Evolutionary conservation across 2,329 filamentous ascomycete species (phyloP).

Genomic region (Sporothrix globosa): DNA sequence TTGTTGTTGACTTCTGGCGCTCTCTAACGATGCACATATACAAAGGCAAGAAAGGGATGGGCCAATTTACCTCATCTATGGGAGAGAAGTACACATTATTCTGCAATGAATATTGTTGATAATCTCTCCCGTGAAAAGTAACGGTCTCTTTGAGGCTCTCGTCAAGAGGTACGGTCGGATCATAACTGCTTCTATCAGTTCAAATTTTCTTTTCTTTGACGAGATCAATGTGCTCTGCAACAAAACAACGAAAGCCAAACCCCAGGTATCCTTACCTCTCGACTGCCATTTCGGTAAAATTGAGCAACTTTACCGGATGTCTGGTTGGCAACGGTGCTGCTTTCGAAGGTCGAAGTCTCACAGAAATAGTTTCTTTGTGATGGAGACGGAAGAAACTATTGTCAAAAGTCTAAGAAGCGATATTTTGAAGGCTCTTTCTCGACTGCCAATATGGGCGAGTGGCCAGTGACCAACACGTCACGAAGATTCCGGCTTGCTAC

Average conservation of each 20-base stretch:
- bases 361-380: neutral
- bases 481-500: conserved; percentile 4
- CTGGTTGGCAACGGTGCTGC: neutral
- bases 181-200: conserved; percentile 46
- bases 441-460: conserved; percentile 32
- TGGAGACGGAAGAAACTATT: conserved; percentile 6
- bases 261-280: conserved; percentile 29
- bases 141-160: conserved; percentile 62
- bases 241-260: neutral
- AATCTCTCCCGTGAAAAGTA: conserved; percentile 64
- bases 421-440: conserved; percentile 31
- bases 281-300: conserved; percentile 29
- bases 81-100: conserved; percentile 69
- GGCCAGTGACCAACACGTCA: conserved; percentile 29
- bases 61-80: conserved; percentile 66
- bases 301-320: neutral
- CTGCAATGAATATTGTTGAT: conserved; percentile 68
- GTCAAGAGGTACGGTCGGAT: conserved; percentile 58
- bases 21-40: neutral
- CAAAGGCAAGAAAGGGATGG: neutral
- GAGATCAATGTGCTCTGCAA: neutral
- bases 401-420: conserved; percentile 24
- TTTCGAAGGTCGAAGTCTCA: neutral
- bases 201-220: conserved; percentile 22
- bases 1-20: too few species aligned